Evolutionary conservation across 2,329 filamentous ascomycete species (phyloP).

Genomic region (Aspergillus awamori): DNA sequence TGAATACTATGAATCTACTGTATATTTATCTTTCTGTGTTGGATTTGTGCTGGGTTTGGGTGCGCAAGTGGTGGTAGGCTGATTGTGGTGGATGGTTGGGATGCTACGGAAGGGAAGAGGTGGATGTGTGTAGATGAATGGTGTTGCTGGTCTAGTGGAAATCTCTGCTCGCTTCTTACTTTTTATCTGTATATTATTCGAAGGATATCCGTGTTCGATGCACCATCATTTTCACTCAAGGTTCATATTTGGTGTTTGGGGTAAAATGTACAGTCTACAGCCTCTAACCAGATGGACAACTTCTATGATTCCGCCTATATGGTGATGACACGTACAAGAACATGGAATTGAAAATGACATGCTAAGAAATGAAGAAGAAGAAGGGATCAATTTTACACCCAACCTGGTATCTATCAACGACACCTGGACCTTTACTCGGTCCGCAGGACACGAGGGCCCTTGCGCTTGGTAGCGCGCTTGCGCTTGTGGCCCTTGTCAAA

Average conservation of each 20-base stretch:
- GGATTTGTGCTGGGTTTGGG: neutral
- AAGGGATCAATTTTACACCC: conserved; percentile 6
- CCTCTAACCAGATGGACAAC: neutral
- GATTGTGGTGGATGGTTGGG: neutral
- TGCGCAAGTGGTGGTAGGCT: neutral
- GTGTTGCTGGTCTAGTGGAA: neutral
- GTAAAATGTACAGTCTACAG: no score
- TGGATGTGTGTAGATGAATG: neutral
- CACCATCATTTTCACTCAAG: neutral
- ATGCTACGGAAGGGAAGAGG: neutral
- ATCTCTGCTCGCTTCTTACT: neutral
- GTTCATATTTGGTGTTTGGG: no score
- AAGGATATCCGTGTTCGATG: neutral
- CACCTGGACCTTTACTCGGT: conserved; percentile 39
- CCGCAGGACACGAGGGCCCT: conserved; percentile 48
- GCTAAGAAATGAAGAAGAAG: neutral
- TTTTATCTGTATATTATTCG: neutral
- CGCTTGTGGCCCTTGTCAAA: conserved; percentile 58
- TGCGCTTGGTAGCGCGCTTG: conserved; percentile 50
- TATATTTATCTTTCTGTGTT: neutral
- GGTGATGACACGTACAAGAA: conserved; percentile 19
- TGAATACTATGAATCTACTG: neutral
- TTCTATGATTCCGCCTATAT: conserved; percentile 2
- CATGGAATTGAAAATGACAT: conserved; percentile 15
- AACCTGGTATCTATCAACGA: conserved; percentile 15